Evolutionary conservation across 2,329 filamentous ascomycete genomes (phyloP).

Genomic region (Ilyonectria sp.): DNA sequence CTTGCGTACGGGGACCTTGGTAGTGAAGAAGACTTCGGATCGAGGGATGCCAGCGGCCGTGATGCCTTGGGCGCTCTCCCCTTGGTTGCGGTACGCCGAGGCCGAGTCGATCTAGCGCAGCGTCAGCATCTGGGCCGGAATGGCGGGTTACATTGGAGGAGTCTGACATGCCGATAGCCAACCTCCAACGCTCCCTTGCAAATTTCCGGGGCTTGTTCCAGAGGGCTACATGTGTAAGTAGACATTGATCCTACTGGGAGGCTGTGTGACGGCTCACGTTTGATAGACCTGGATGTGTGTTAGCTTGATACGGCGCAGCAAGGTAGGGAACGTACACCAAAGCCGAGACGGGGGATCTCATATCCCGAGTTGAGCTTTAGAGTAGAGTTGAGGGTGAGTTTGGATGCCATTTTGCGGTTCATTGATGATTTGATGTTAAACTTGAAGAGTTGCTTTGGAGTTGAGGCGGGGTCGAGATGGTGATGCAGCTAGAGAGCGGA

Average conservation of each 20-base stretch:
- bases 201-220: constrained; percentile 52
- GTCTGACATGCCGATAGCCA: constrained; percentile 68
- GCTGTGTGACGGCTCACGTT: constrained; percentile 57
- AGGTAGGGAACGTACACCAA: constrained; percentile 61
- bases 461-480: constrained; percentile 5
- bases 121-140: background rate
- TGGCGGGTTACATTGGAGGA: background rate
- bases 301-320: background rate
- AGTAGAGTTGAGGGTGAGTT: constrained; percentile 62
- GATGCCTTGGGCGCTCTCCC: constrained; percentile 62
- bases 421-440: background rate
- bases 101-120: constrained; percentile 66
- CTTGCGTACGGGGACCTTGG: constrained; percentile 65
- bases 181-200: constrained; percentile 63
- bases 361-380: constrained; percentile 70
- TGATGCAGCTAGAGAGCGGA: background rate
- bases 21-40: constrained; percentile 69
- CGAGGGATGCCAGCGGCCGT: constrained; percentile 59
- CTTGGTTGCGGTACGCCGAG: constrained; percentile 67
- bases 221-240: constrained; percentile 44
- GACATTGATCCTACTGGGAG: constrained; percentile 4
- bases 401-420: constrained; percentile 60
- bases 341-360: constrained; percentile 67
- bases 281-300: constrained; percentile 62
- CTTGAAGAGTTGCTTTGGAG: background rate